phyloP scores from a whole-genome alignment of 2,329 filamentous ascomycete genomes.

The Westerdykella aurantiaca region DNA sequence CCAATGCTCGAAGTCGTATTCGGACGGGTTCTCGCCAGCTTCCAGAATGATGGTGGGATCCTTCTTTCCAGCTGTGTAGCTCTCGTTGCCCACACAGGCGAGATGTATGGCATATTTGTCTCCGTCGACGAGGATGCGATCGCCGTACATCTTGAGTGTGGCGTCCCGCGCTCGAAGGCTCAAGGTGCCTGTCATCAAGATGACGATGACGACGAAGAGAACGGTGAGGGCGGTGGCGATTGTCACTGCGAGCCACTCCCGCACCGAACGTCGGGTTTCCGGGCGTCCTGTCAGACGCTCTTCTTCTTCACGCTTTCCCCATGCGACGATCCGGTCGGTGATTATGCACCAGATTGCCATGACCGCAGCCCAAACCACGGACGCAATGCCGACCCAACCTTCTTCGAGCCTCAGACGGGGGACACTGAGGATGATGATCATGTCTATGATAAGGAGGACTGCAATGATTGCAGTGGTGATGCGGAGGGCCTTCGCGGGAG shows the following conservation, averaged over 20 bases:
- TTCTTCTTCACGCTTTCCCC: conserved; percentile 91
- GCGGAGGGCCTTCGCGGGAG: conserved; percentile 73
- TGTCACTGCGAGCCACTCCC: conserved; percentile 79
- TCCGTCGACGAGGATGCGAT: conserved; percentile 73
- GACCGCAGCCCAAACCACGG: conserved; percentile 74
- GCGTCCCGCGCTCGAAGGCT: conserved; percentile 76
- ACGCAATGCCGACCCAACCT: conserved; percentile 83
- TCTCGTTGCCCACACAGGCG: conserved; percentile 69
- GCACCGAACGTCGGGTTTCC: conserved; percentile 74
- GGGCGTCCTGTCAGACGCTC: conserved; percentile 83
- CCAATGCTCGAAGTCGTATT: conserved; percentile 73
- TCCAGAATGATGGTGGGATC: conserved; percentile 82
- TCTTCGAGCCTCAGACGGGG: conserved; percentile 73
- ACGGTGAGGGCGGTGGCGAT: conserved; percentile 66
- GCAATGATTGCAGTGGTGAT: conserved; percentile 65
- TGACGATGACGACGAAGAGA: conserved; percentile 59
- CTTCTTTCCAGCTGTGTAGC: conserved; percentile 50
- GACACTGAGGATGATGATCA: conserved; percentile 74
- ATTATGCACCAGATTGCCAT: conserved; percentile 74
- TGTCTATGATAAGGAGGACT: conserved; percentile 63
- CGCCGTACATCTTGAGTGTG: conserved; percentile 65
- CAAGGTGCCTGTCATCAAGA: conserved; percentile 74
- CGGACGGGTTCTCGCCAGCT: conserved; percentile 72
- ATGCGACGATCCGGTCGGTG: conserved; percentile 76
- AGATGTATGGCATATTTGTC: conserved; percentile 84